phyloP scores from a whole-genome alignment of 148 eudicot genomes.

The Limonium bicolor region DNA sequence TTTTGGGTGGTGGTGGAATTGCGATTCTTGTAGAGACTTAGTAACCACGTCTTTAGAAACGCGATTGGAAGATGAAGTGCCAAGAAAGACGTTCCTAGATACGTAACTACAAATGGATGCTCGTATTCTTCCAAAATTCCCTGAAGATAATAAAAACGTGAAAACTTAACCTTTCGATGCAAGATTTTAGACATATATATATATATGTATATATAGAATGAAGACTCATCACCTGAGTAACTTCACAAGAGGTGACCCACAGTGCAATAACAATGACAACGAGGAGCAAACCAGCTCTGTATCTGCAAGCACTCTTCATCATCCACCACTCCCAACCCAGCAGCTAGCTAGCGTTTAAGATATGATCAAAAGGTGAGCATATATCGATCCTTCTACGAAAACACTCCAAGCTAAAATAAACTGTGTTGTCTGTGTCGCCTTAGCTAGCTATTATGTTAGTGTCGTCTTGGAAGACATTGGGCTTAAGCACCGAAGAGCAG shows the following conservation, averaged over 20 bases:
- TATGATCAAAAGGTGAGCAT: too few relatives aligned
- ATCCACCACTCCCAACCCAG: too few relatives aligned
- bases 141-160: conserved; percentile 4
- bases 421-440: too few relatives aligned
- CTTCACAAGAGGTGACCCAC: conserved; percentile 24
- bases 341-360: too few relatives aligned
- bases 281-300: conserved; percentile 19
- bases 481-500: too few relatives aligned
- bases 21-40: conserved; percentile 1
- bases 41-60: conserved; percentile 9
- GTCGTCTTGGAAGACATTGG: too few relatives aligned
- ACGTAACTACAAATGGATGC: conserved; percentile 21
- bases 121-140: conserved; percentile 16
- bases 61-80: conserved; percentile 18
- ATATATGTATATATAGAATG: background rate
- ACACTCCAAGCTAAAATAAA: too few relatives aligned
- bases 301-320: conserved; percentile 11
- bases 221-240: conserved; percentile 13
- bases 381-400: too few relatives aligned
- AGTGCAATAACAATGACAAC: conserved; percentile 12
- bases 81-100: conserved; percentile 18
- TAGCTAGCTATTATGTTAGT: too few relatives aligned
- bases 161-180: background rate
- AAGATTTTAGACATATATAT: background rate
- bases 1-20: too few relatives aligned